phyloP scores from a whole-genome alignment of 441 rosid species.

The Metrosideros polymorpha region DNA sequence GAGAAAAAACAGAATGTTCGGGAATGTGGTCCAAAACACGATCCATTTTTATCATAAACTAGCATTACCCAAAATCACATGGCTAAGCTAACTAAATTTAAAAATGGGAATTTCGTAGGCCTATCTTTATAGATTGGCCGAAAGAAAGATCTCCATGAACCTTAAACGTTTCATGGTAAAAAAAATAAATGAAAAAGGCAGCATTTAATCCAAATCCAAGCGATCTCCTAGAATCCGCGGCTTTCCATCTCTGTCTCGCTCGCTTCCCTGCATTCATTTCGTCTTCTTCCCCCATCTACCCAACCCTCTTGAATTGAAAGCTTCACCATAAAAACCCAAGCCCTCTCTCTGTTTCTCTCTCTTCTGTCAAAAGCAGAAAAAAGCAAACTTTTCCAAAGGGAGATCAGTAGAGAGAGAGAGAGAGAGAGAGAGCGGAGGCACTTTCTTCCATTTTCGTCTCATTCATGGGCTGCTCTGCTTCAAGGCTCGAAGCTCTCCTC shows the following conservation, averaged over 20 bases:
- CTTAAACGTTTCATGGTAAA: neutral
- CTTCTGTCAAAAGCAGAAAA: neutral
- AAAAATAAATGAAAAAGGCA: too few species aligned
- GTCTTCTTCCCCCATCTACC: neutral
- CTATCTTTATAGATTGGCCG: neutral
- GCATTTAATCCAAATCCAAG: neutral
- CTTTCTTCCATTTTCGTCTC: neutral
- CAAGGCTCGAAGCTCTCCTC: conserved; percentile 23
- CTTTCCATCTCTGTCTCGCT: neutral
- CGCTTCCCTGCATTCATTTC: neutral
- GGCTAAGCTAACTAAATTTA: neutral
- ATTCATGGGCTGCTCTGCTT: conserved; percentile 76
- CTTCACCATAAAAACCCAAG: neutral
- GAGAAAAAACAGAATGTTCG: too few species aligned
- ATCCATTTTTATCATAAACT: neutral
- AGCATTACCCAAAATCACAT: neutral
- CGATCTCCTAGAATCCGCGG: neutral
- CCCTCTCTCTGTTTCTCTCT: neutral
- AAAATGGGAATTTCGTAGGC: neutral
- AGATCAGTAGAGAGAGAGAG: neutral
- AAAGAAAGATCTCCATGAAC: neutral
- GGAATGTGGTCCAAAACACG: neutral
- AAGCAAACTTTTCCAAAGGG: neutral
- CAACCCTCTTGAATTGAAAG: neutral
- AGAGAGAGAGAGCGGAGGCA: neutral